A percentile compares a stretch with the other conserved stretches of the same genome.
Conservation (phyloP, 2,329 filamentous ascomycete species). For the Aspergillus novoparasiticus region DNA sequence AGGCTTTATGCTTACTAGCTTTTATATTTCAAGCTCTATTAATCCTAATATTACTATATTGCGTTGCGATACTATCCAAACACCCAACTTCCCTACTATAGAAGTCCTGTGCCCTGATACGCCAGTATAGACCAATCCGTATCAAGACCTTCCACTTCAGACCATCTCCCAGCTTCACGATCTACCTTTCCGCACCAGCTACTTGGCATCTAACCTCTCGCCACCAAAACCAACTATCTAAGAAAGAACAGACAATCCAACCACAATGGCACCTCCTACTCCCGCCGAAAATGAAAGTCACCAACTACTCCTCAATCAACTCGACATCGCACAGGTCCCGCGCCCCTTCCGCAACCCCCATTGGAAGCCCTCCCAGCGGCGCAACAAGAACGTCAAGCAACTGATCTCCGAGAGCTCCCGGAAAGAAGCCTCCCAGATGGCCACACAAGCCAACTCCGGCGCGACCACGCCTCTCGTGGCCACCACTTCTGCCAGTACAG, state of each 20-base stretch:
- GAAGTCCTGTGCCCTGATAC: not conserved
- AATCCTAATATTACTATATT: not conserved
- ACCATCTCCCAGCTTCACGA: not conserved
- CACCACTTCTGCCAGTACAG: constrained; percentile 37
- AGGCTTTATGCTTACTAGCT: not conserved
- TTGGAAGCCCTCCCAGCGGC: constrained; percentile 91
- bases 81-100: not conserved
- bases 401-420: constrained; percentile 87
- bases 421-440: constrained; percentile 84
- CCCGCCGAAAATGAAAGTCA: constrained; percentile 79
- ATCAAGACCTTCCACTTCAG: not conserved
- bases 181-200: not conserved
- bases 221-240: constrained; percentile 7
- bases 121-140: not conserved
- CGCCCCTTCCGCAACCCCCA: constrained; percentile 87
- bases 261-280: constrained; percentile 61
- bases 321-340: constrained; percentile 83
- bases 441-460: constrained; percentile 81
- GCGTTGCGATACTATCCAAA: not conserved
- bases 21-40: not conserved
- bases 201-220: not conserved
- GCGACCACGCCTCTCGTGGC: constrained; percentile 65
- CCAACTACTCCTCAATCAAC: constrained; percentile 80
- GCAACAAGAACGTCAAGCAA: constrained; percentile 99
- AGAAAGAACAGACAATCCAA: constrained; percentile 16